Evolutionary conservation across 805 yeast genomes (phyloP).

Genomic region (Cyberlindnera samutprakarnensis): DNA sequence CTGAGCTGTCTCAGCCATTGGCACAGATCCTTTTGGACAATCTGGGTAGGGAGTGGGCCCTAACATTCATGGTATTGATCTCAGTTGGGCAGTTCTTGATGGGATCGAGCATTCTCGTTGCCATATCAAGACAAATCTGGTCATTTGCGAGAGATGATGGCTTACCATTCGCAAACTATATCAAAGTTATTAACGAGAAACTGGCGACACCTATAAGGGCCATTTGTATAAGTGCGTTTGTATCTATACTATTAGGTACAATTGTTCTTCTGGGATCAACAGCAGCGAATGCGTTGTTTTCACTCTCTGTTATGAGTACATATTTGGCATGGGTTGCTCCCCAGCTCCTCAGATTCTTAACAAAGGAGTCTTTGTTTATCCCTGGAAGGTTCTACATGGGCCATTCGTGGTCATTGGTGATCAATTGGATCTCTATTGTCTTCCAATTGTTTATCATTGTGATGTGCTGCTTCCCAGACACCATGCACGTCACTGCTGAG

Average conservation of each 20-base stretch:
- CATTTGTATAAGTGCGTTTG: conserved; percentile 40
- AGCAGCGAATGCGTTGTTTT: conserved; percentile 61
- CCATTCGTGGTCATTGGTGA: conserved; percentile 27
- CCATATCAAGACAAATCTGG: conserved; percentile 65
- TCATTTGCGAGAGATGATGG: conserved; percentile 76
- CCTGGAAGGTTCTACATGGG: conserved; percentile 67
- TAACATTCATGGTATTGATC: conserved; percentile 53
- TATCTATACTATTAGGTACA: conserved; percentile 45
- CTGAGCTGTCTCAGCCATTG: conserved; percentile 50
- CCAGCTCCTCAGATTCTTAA: conserved; percentile 42
- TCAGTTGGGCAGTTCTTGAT: conserved; percentile 55
- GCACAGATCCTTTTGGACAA: conserved; percentile 57
- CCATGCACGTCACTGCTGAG: conserved; percentile 28
- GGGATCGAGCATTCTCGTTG: conserved; percentile 56
- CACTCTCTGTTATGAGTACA: conserved; percentile 55
- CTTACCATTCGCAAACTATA: conserved; percentile 46
- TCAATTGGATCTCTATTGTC: conserved; percentile 37
- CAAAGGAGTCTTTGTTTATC: conserved; percentile 28
- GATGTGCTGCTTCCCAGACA: conserved; percentile 52
- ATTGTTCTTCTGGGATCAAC: conserved; percentile 49
- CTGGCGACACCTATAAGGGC: conserved; percentile 58
- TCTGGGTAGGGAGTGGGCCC: conserved; percentile 56
- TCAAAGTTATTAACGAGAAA: conserved; percentile 46
- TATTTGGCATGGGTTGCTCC: conserved; percentile 59
- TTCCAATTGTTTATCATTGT: conserved; percentile 46